These are phyloP conservation scores for Neurospora cerealis DNA, from an alignment of 495 filamentous ascomycete species.

Conservation along the genomic window DNA sequence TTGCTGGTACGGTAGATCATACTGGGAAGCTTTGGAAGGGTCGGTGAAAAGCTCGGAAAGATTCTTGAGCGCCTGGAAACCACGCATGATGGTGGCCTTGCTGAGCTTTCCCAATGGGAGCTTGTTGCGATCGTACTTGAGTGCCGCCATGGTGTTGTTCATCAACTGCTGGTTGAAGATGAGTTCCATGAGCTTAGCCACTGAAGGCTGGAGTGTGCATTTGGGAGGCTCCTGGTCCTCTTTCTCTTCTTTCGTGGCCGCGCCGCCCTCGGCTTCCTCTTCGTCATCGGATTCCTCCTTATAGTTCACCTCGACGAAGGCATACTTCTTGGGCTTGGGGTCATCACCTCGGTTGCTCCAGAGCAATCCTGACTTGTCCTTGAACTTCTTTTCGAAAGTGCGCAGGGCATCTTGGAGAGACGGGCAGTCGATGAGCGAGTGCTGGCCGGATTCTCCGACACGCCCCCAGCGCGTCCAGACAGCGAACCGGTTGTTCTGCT, in stretches of 20 bases:
- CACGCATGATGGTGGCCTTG: conserved; percentile 58
- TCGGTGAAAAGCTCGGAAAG: conserved; percentile 53
- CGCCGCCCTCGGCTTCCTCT: conserved; percentile 33
- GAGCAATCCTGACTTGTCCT: conserved; percentile 57
- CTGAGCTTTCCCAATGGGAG: conserved; percentile 76
- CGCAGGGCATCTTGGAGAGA: conserved; percentile 35
- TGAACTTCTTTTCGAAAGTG: conserved; percentile 66
- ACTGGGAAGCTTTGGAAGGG: conserved; percentile 25
- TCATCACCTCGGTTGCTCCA: conserved; percentile 54
- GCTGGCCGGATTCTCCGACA: conserved; percentile 63
- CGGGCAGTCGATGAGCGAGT: conserved; percentile 32
- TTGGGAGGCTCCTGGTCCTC: conserved; percentile 26
- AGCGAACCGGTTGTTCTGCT: conserved; percentile 23
- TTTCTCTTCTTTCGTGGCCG: conserved; percentile 23
- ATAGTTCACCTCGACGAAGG: conserved; percentile 63
- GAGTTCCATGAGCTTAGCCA: conserved; percentile 61
- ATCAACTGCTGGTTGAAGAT: conserved; percentile 75
- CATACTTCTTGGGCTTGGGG: conserved; percentile 60
- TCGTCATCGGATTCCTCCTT: conserved; percentile 56
- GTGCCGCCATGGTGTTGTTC: conserved; percentile 48
- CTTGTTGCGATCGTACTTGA: conserved; percentile 71
- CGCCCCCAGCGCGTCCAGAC: conserved; percentile 71
- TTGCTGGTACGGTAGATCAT: conserved; percentile 1
- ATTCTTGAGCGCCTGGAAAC: conserved; percentile 65
- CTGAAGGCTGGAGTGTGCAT: conserved; percentile 44